Evolutionary conservation across 306 rosid species (phyloP).

Genomic region (Rosa multiflora): DNA sequence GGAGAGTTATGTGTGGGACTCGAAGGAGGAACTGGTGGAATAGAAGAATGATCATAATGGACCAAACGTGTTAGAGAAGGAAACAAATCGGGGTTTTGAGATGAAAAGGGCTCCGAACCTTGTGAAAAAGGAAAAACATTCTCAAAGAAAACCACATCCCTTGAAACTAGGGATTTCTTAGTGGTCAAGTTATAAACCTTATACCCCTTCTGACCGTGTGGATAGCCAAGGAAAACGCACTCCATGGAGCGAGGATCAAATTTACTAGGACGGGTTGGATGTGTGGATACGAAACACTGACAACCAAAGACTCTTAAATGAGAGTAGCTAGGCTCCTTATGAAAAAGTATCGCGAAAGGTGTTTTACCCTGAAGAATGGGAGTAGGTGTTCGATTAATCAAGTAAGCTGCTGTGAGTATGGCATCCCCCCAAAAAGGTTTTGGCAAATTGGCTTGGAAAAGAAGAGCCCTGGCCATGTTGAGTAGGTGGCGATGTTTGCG

Average conservation of each 20-base stretch:
- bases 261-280: not conserved
- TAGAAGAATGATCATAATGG: too few relatives aligned
- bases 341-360: not conserved
- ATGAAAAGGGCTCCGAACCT: not conserved
- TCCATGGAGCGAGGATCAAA: not conserved
- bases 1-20: too few relatives aligned
- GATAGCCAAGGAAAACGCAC: not conserved
- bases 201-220: not conserved
- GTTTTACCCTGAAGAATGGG: not conserved
- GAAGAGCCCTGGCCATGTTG: not conserved
- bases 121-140: too few relatives aligned
- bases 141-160: not conserved
- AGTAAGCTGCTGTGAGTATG: not conserved
- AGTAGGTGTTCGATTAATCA: not conserved
- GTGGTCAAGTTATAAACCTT: not conserved
- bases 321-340: not conserved
- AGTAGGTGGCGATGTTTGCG: not conserved
- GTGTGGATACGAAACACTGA: not conserved
- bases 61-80: not conserved
- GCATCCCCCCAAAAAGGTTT: slow-evolving; percentile 1
- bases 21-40: too few relatives aligned
- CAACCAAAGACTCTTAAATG: slow-evolving; percentile 13
- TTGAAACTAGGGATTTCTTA: not conserved
- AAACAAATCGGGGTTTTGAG: not conserved
- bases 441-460: not conserved